phyloP scores from a whole-genome alignment of 2,329 filamentous ascomycete species.

The Hypoxylon sp. region DNA sequence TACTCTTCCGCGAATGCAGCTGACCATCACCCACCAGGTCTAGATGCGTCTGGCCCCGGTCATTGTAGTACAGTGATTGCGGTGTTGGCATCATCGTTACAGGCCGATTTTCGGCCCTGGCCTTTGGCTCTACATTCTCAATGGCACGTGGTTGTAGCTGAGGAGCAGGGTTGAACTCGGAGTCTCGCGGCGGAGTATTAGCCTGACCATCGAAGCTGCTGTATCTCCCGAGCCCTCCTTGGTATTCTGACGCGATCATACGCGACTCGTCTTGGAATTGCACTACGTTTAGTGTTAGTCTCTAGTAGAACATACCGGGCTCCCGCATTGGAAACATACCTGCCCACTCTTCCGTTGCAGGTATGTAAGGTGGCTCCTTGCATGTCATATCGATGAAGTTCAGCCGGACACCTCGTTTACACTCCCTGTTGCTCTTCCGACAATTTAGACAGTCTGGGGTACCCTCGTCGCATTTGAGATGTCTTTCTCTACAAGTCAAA shows the following conservation, averaged over 20 bases:
- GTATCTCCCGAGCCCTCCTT: constrained; percentile 83
- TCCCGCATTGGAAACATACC: constrained; percentile 58
- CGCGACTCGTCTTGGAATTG: constrained; percentile 91
- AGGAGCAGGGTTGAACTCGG: constrained; percentile 49
- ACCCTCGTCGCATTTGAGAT: constrained; percentile 91
- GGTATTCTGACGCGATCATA: constrained; percentile 90
- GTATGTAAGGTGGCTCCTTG: constrained; percentile 75
- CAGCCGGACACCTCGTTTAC: constrained; percentile 86
- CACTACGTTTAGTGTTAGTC: constrained; percentile 62
- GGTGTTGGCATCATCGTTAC: constrained; percentile 47
- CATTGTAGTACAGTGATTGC: constrained; percentile 50
- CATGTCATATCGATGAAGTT: constrained; percentile 93
- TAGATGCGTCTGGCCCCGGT: constrained; percentile 45
- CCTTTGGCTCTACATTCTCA: constrained; percentile 45
- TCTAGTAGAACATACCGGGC: not conserved
- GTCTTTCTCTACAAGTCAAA: constrained; percentile 88
- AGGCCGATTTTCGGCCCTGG: constrained; percentile 44
- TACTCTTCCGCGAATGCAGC: constrained; percentile 51
- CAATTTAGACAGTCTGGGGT: constrained; percentile 79
- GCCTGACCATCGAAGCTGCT: constrained; percentile 65
- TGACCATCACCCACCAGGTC: constrained; percentile 47
- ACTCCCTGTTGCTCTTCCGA: constrained; percentile 86
- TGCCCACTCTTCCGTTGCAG: constrained; percentile 75
- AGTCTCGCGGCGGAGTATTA: constrained; percentile 51
- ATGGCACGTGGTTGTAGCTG: constrained; percentile 46